Evolutionary conservation across 2,329 filamentous ascomycete species (phyloP).

Genomic region (Neofusicoccum parvum): DNA sequence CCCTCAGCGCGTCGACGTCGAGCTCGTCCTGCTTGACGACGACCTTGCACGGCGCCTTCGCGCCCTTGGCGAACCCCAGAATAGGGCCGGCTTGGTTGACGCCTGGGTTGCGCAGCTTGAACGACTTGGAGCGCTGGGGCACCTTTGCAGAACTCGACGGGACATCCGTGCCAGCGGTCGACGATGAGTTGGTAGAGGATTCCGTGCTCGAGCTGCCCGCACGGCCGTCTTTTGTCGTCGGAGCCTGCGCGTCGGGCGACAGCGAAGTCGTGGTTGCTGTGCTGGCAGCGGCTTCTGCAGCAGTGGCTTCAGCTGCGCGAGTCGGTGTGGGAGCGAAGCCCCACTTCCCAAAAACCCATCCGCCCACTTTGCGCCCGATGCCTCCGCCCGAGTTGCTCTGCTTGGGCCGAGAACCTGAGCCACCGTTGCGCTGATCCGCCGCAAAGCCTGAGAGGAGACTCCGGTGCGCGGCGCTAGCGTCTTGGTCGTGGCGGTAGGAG

Average conservation of each 20-base stretch:
- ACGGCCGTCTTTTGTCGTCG: slow-evolving; percentile 8
- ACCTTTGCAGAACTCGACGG: background rate
- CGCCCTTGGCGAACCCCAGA: slow-evolving; percentile 37
- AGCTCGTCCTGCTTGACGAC: slow-evolving; percentile 34
- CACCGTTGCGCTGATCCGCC: slow-evolving; percentile 24
- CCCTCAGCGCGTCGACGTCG: slow-evolving; percentile 41
- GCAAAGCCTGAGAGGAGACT: slow-evolving; percentile 44
- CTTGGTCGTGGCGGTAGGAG: slow-evolving; percentile 45
- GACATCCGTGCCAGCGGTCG: background rate
- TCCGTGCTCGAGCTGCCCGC: slow-evolving; percentile 6
- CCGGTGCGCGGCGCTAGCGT: slow-evolving; percentile 58
- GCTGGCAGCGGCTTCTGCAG: background rate
- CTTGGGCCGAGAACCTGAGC: slow-evolving; percentile 8
- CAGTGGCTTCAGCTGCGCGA: slow-evolving; percentile 9
- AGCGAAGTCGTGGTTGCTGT: slow-evolving; percentile 23
- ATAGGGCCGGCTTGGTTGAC: slow-evolving; percentile 43
- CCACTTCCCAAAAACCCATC: slow-evolving; percentile 68
- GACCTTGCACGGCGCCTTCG: slow-evolving; percentile 36
- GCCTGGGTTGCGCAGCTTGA: slow-evolving; percentile 33
- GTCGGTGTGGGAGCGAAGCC: slow-evolving; percentile 49
- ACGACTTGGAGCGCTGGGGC: slow-evolving; percentile 3
- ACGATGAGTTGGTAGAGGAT: background rate
- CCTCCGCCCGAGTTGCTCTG: slow-evolving; percentile 21
- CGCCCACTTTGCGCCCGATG: slow-evolving; percentile 60
- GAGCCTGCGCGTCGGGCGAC: slow-evolving; percentile 9